Conservation (phyloP, 768 basidiomycete species). For the Tephrocybe rancida region DNA sequence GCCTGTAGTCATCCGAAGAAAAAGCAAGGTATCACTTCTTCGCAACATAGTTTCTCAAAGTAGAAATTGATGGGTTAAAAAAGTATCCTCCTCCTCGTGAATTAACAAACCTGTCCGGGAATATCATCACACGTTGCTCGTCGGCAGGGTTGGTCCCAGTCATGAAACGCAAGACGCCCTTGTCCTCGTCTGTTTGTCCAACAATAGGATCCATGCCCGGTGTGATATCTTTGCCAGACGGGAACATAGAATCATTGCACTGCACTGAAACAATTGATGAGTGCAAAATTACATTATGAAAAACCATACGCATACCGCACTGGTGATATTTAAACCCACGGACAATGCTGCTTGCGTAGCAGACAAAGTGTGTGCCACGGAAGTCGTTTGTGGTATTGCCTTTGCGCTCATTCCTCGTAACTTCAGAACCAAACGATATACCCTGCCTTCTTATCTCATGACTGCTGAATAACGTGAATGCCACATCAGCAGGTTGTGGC, state of each 20-base stretch:
- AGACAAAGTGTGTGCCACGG: no score
- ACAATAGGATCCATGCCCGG: conserved; percentile 18
- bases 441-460: conserved; percentile 12
- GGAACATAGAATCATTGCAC: conserved; percentile 16
- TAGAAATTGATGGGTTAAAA: conserved; percentile 24
- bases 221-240: conserved; percentile 10
- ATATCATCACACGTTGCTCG: neutral
- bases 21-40: no score
- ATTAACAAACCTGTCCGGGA: conserved; percentile 4
- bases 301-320: neutral
- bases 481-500: neutral
- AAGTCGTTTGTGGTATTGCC: no score
- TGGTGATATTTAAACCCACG: neutral
- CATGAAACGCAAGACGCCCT: conserved; percentile 10
- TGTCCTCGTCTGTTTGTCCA: conserved; percentile 14
- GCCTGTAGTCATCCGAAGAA: no score
- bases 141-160: conserved; percentile 12
- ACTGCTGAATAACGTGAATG: conserved; percentile 1
- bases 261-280: neutral
- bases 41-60: conserved; percentile 4
- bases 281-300: neutral
- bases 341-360: no score
- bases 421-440: conserved; percentile 16
- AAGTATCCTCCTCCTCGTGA: conserved; percentile 27
- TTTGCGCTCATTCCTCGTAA: neutral